Evolutionary conservation across 2,329 filamentous ascomycete genomes (phyloP).

Genomic region (Parafenestella ontariensis): DNA sequence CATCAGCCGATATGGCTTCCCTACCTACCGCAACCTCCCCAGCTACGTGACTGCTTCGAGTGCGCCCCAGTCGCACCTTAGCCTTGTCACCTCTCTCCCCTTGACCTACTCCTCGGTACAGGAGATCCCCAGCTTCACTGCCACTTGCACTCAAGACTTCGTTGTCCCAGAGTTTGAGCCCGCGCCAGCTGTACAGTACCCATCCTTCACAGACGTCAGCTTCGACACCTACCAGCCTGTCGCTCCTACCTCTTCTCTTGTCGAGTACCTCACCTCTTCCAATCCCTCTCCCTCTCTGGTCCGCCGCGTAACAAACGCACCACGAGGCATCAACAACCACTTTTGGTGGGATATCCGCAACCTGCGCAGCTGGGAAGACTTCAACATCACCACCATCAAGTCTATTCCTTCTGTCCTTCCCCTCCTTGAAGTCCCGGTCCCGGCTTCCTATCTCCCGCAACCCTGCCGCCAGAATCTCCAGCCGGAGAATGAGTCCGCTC

Average conservation of each 20-base stretch:
- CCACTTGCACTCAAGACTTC: slow-evolving; percentile 41
- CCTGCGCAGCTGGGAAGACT: slow-evolving; percentile 80
- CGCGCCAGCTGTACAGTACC: slow-evolving; percentile 53
- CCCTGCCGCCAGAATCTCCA: slow-evolving; percentile 66
- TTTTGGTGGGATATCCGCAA: slow-evolving; percentile 98
- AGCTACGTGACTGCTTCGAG: slow-evolving; percentile 58
- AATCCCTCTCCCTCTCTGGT: slow-evolving; percentile 87
- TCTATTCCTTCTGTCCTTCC: slow-evolving; percentile 74
- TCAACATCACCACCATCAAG: slow-evolving; percentile 75
- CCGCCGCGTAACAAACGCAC: slow-evolving; percentile 75
- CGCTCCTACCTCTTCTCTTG: slow-evolving; percentile 68
- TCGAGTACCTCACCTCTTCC: slow-evolving; percentile 77
- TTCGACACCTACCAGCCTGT: slow-evolving; percentile 47
- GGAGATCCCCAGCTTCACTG: slow-evolving; percentile 42
- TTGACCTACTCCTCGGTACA: slow-evolving; percentile 42
- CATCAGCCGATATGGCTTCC: slow-evolving; percentile 76
- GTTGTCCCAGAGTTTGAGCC: slow-evolving; percentile 46
- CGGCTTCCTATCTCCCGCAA: slow-evolving; percentile 66
- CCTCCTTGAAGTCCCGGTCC: slow-evolving; percentile 70
- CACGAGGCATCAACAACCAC: slow-evolving; percentile 74
- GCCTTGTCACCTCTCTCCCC: slow-evolving; percentile 50
- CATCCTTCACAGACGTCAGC: slow-evolving; percentile 50
- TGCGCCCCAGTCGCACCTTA: slow-evolving; percentile 43
- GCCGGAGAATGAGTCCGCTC: slow-evolving; percentile 78
- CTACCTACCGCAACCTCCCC: slow-evolving; percentile 82